A percentile compares a stretch with the other conserved stretches of the same genome.
These are phyloP conservation scores for Scutellaria galericulata DNA, from an alignment of 257 asterid species.

Conservation along the genomic window DNA sequence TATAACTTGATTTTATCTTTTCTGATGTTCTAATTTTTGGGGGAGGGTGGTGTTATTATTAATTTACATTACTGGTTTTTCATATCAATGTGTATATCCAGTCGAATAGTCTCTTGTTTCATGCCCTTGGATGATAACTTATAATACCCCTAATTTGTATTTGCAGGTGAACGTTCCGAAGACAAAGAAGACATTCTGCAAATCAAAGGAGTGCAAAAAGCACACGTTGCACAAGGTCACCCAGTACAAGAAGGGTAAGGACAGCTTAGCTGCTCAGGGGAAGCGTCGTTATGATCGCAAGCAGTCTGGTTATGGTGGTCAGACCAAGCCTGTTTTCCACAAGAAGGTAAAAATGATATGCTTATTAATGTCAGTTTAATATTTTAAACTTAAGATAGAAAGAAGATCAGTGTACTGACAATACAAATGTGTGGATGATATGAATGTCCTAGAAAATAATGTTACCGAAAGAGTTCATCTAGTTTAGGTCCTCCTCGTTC, in stretches of 20 bases:
- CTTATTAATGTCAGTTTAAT: not conserved
- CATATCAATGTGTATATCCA: no score
- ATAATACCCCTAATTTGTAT: not conserved
- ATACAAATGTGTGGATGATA: not conserved
- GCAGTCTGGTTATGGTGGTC: conserved; percentile 90
- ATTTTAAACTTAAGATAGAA: not conserved
- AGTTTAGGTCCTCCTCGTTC: no score
- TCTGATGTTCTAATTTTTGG: no score
- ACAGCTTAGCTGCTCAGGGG: conserved; percentile 74
- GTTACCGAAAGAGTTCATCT: no score
- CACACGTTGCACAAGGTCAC: conserved; percentile 88
- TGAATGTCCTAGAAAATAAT: no score
- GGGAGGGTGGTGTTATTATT: no score
- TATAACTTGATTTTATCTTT: no score
- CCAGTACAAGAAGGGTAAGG: conserved; percentile 79
- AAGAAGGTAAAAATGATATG: conserved; percentile 57
- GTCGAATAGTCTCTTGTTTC: not conserved
- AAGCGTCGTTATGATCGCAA: conserved; percentile 86
- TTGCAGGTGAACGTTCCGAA: conserved; percentile 79
- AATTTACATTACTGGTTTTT: not conserved
- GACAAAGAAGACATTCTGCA: conserved; percentile 81
- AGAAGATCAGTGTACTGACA: no score
- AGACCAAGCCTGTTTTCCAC: conserved; percentile 88
- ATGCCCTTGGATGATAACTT: not conserved
- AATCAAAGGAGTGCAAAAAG: conserved; percentile 79